Evolutionary conservation across 805 yeast species (phyloP), one percentile per base, ranked within the genome.

Genomic region (Hagleromyces aurorensis): DNA sequence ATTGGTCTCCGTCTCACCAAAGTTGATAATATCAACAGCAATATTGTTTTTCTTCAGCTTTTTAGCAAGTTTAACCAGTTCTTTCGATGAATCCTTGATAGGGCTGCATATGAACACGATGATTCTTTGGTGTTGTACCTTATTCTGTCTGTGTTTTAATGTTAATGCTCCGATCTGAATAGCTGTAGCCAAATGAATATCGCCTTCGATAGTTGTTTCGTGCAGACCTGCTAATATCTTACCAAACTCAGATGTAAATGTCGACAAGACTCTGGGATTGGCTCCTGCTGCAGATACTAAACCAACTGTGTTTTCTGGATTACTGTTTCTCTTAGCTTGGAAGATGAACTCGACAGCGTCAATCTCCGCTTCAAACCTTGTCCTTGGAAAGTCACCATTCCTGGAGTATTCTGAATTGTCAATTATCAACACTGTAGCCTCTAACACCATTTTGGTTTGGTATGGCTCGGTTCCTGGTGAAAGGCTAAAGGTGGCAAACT

Each of bases 341-440:
- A 91, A 93, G 25, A 91, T 75, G 44, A 77, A 66, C 45, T 85
- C 91, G 16, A 87, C 86, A 7, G 96, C 77, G 40, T 91, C 94
- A 38, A 82, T 65, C 59, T 91, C 96, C 2, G 97, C 96, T 41
- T 82, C 93, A 53, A 77, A 87, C 49, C 98, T 70, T 10, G 87
- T 78, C 11, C 93, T 75, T 20, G 82, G 70, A 50, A 78, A 91
- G 57, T 91, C 98, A 18, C 97, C 98, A 55, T 91, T 91, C 50
- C 98, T 71, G 74, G 87, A 82, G 59, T 70, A 89, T 63, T 91
- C 98, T 30, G 96, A 85, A 67, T 86, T 89, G 66, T 91, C 99
- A 52, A 91, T 72, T 50, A 86, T 84, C 40, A 91, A 72, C 81
- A 91, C 87, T 10, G 96, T 82, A 40, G 97, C 97, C 62, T 91